phyloP scores from a whole-genome alignment of 2,329 filamentous ascomycete species.

The Myotisia sp. region DNA sequence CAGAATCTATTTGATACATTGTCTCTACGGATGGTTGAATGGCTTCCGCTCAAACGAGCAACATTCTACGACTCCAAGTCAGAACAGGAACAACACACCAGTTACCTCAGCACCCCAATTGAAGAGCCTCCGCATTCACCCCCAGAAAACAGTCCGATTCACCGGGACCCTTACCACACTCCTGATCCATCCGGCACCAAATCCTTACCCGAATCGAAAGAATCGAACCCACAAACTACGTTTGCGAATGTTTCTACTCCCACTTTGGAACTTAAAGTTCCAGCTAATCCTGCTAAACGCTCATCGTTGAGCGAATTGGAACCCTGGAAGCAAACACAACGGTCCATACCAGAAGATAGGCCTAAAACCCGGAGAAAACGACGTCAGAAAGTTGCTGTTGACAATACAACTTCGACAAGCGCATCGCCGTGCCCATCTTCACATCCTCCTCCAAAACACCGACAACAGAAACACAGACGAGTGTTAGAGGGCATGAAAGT shows the following conservation, averaged over 20 bases:
- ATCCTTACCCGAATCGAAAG: neutral
- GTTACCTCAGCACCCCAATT: neutral
- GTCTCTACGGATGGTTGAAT: constrained; percentile 32
- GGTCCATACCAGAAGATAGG: constrained; percentile 22
- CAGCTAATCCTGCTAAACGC: constrained; percentile 27
- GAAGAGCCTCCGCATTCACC: neutral
- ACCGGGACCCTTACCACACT: no score
- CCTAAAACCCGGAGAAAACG: constrained; percentile 19
- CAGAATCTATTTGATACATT: constrained; percentile 42
- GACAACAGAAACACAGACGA: constrained; percentile 23
- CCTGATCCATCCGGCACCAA: neutral
- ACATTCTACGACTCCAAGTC: neutral
- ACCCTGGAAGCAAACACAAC: constrained; percentile 22
- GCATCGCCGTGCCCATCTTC: constrained; percentile 9
- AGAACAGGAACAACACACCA: neutral
- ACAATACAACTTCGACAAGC: constrained; percentile 18
- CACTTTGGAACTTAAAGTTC: constrained; percentile 25
- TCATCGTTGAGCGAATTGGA: constrained; percentile 27
- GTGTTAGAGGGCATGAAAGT: neutral
- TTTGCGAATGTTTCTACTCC: constrained; percentile 18
- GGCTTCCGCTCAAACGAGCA: constrained; percentile 25
- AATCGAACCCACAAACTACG: constrained; percentile 11
- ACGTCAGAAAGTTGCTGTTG: constrained; percentile 20
- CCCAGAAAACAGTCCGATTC: no score
- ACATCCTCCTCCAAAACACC: constrained; percentile 23